A percentile compares a stretch with the other conserved stretches of the same genome.
Conservation (phyloP, 768 basidiomycete genomes). For the Podaxis carcinomalis region DNA sequence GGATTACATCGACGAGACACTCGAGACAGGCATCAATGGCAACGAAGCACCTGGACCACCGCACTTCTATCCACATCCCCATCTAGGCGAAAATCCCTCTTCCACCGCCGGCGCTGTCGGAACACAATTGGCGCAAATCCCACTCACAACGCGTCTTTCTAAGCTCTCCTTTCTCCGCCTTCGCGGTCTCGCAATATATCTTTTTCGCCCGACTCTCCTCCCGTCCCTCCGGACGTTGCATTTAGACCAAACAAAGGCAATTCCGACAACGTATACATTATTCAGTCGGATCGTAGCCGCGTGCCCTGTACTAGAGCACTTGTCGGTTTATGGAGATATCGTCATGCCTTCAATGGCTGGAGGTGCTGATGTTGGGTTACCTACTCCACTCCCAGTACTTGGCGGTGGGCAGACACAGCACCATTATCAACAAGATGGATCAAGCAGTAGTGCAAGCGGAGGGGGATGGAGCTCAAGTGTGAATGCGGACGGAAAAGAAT, state of each 20-base stretch:
- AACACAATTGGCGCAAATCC: not conserved
- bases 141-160: conserved; percentile 17
- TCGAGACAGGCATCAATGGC: not conserved
- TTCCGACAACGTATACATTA: conserved; percentile 30
- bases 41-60: not conserved
- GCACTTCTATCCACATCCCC: not conserved
- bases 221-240: conserved; percentile 33
- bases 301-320: conserved; percentile 28
- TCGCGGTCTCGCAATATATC: conserved; percentile 37
- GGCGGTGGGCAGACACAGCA: not conserved
- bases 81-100: not conserved
- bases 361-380: not conserved
- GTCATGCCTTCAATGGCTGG: conserved; percentile 21
- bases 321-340: conserved; percentile 43
- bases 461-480: not conserved
- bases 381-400: not conserved
- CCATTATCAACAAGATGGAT: not conserved
- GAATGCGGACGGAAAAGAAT: conserved; percentile 15
- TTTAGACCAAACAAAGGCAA: conserved; percentile 35
- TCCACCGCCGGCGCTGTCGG: not conserved
- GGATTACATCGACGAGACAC: conserved; percentile 18
- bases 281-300: conserved; percentile 33
- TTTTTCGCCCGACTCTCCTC: conserved; percentile 32
- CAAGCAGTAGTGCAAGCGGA: too few relatives aligned
- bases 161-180: conserved; percentile 36